Conservation (phyloP, 306 rosid genomes). For the Quercus suber region DNA sequence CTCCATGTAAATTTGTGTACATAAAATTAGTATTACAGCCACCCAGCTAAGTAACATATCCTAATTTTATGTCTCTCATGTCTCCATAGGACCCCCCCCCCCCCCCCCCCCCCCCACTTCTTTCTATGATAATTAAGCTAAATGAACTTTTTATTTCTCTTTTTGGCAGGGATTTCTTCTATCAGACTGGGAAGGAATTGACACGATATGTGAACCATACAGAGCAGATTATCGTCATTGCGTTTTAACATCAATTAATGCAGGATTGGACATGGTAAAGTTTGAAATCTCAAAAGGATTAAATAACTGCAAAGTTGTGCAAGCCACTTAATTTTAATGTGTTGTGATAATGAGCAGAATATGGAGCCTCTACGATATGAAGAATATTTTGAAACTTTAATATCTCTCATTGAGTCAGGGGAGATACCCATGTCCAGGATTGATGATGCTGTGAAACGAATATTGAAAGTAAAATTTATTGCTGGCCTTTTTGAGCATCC, state of each 20-base stretch:
- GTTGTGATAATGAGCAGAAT: constrained; percentile 43
- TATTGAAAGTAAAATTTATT: constrained; percentile 77
- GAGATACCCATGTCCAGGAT: constrained; percentile 61
- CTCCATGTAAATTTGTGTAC: not conserved
- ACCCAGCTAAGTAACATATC: not conserved
- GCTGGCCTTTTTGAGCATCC: constrained; percentile 81
- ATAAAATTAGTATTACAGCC: not conserved
- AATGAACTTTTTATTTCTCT: not conserved
- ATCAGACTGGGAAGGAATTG: constrained; percentile 84
- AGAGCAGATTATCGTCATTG: constrained; percentile 61
- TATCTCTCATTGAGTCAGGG: constrained; percentile 62
- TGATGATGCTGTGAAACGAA: constrained; percentile 78
- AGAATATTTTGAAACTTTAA: constrained; percentile 47
- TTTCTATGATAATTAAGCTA: no score
- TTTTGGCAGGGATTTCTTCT: constrained; percentile 69
- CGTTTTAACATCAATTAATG: constrained; percentile 61
- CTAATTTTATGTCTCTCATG: not conserved
- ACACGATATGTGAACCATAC: constrained; percentile 49
- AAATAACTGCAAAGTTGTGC: no score
- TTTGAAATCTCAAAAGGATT: not conserved
- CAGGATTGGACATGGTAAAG: constrained; percentile 84
- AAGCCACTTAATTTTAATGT: not conserved
- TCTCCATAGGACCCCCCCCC: not conserved
- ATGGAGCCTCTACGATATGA: constrained; percentile 59
- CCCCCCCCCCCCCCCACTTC: no score